Evolutionary conservation across 2,329 filamentous ascomycete species (phyloP).

Genomic region (Fusarium nurragi): DNA sequence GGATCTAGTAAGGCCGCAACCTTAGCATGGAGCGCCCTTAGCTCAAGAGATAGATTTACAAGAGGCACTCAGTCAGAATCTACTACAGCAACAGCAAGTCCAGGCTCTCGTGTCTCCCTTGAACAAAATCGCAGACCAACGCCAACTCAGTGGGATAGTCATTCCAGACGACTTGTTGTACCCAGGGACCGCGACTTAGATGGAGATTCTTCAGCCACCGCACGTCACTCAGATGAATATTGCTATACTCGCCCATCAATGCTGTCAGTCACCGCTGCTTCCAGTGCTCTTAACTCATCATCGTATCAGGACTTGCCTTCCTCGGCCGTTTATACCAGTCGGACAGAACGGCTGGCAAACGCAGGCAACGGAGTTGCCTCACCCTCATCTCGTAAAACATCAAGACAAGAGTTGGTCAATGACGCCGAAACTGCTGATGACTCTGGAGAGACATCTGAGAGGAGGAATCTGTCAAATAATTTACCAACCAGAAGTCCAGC

Average conservation of each 20-base stretch:
- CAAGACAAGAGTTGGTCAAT: slow-evolving; percentile 29
- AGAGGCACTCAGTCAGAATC: slow-evolving; percentile 42
- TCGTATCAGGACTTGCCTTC: slow-evolving; percentile 40
- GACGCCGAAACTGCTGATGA: slow-evolving; percentile 35
- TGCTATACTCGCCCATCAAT: slow-evolving; percentile 53
- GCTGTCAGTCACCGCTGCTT: slow-evolving; percentile 65
- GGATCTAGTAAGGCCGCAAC: slow-evolving; percentile 72
- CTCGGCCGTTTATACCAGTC: slow-evolving; percentile 28
- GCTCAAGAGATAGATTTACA: slow-evolving; percentile 51
- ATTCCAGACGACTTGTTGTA: slow-evolving; percentile 61
- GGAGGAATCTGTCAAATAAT: slow-evolving; percentile 25
- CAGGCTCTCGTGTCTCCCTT: slow-evolving; percentile 40
- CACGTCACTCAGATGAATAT: slow-evolving; percentile 55
- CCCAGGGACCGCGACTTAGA: slow-evolving; percentile 49
- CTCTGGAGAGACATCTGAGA: slow-evolving; percentile 35
- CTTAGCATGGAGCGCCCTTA: slow-evolving; percentile 66
- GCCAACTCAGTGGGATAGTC: slow-evolving; percentile 62
- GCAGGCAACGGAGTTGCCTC: slow-evolving; percentile 17
- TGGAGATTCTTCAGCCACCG: slow-evolving; percentile 44
- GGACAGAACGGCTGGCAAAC: slow-evolving; percentile 26
- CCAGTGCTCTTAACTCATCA: slow-evolving; percentile 60
- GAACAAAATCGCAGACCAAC: slow-evolving; percentile 50
- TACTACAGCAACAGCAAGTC: slow-evolving; percentile 29
- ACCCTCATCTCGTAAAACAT: slow-evolving; percentile 27
- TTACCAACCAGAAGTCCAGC: slow-evolving; percentile 29